Evolutionary conservation across 208 protist genomes (phyloP).

Genomic region (Blechomonas ayalai): DNA sequence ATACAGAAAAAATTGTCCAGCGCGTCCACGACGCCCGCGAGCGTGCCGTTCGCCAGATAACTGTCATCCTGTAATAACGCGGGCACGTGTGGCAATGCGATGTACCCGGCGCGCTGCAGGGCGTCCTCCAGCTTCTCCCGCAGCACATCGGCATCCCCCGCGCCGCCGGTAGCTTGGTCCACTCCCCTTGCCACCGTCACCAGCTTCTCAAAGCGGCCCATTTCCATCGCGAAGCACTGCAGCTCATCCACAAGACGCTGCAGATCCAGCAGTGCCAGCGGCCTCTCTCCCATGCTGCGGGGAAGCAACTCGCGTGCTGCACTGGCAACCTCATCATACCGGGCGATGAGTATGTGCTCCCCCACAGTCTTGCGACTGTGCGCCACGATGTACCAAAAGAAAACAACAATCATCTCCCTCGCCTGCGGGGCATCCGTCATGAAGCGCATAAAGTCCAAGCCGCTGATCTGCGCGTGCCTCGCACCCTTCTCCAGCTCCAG

Average conservation of each 20-base stretch:
- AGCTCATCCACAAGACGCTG: constrained; percentile 18
- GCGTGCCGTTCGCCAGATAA: constrained; percentile 4
- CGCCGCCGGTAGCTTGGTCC: neutral
- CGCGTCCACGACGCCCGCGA: constrained; percentile 17
- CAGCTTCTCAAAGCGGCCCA: no score
- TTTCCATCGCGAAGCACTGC: no score
- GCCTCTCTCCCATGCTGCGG: constrained; percentile 6
- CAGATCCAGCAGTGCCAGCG: constrained; percentile 10
- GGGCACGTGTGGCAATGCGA: constrained; percentile 10
- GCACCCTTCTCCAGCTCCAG: constrained; percentile 29
- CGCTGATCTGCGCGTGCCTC: constrained; percentile 23
- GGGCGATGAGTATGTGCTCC: constrained; percentile 42
- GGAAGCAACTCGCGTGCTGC: constrained; percentile 42
- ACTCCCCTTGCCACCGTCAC: no score
- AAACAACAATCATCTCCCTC: constrained; percentile 32
- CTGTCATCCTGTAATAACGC: constrained; percentile 9
- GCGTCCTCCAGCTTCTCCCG: constrained; percentile 9
- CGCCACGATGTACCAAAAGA: constrained; percentile 63
- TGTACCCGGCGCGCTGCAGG: constrained; percentile 15
- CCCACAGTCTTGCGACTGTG: constrained; percentile 26
- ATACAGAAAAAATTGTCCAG: constrained; percentile 27
- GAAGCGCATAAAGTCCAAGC: constrained; percentile 41
- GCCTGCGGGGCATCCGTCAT: constrained; percentile 25
- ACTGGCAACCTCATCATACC: constrained; percentile 25
- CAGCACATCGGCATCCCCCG: neutral